Evolutionary conservation across 345 rosid species (phyloP).

Genomic region (Iberis pinnata): DNA sequence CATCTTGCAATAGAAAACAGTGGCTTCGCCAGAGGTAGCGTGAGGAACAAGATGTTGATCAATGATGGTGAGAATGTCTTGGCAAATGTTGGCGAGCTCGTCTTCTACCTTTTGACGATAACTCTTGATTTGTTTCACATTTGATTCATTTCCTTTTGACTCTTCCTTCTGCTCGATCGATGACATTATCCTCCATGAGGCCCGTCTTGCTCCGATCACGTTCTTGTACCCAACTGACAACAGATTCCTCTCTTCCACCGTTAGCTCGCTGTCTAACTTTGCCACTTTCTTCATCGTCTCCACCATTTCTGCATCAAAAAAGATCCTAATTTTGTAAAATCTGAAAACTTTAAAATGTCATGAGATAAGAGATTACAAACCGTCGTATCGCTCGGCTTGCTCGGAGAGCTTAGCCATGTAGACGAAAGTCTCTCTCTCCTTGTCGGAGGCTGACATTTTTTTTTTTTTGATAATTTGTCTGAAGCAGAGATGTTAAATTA

Average conservation of each 20-base stretch:
- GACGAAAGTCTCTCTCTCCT: constrained; percentile 74
- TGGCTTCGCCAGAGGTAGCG: constrained; percentile 84
- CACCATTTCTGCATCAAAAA: constrained; percentile 68
- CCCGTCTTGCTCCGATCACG: constrained; percentile 88
- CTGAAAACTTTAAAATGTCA: too few relatives aligned
- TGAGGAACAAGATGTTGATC: constrained; percentile 81
- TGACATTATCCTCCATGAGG: constrained; percentile 97
- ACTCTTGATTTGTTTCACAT: constrained; percentile 68
- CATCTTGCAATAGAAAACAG: constrained; percentile 97
- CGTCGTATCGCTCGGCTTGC: constrained; percentile 94
- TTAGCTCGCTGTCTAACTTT: constrained; percentile 67
- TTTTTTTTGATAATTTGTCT: constrained; percentile 19
- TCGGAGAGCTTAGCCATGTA: constrained; percentile 94
- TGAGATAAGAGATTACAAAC: constrained; percentile 28
- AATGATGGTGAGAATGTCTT: constrained; percentile 73
- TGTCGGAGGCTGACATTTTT: constrained; percentile 49
- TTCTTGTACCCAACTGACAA: constrained; percentile 88
- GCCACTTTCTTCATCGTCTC: constrained; percentile 93
- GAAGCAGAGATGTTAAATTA: constrained; percentile 1
- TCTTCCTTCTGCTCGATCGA: constrained; percentile 97
- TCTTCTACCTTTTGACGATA: constrained; percentile 93
- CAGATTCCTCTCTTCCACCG: constrained; percentile 94
- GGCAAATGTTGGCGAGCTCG: constrained; percentile 79
- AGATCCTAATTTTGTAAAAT: background rate
- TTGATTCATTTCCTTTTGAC: constrained; percentile 76